Evolutionary conservation across 2,329 filamentous ascomycete genomes (phyloP), one percentile per base, ranked within the genome.

Genomic region (Didymosphaeria variabile): DNA sequence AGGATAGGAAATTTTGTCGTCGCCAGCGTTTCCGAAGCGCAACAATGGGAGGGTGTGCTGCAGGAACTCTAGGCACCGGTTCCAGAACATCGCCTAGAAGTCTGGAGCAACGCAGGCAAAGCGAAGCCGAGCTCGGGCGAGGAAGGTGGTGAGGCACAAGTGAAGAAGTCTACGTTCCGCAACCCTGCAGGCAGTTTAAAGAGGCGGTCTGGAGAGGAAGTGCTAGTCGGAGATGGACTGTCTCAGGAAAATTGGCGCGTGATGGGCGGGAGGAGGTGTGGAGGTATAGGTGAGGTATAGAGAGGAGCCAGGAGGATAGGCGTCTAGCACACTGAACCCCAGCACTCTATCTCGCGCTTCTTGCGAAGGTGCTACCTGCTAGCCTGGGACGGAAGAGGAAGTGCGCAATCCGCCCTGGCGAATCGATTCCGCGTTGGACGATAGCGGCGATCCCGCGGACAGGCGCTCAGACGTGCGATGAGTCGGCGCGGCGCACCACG

Each of bases 231-330:
- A 63, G 59, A 60, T 61, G 63, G 66, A 46, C 53, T 52, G 69
- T 71, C 71, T 70, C 69, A 72, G 65, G 65, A 53, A 62, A 54
- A 51, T 60, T 63, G 57, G 61, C 51, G 61, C 65, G 63, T 68
- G 65, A 65, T 62, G 57, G 45, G 58, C 64, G 54, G 60, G 51
- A 55, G n/a, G 40, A 58, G 44, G 53, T 54, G 31, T 58, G 31
- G 60, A 47, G 52, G n/a, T 60, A 40, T 57, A 42, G 57, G 57
- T 62, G 47, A 32, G 6, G 59, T 64, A 12, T 53, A 44, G 36
- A 47, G 51, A 4, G 59, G 12, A 31, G 44, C 17, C n/a, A n/a
- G 42, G 44, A 51, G 23, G 55, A 49, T 40, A 29, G 46, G 21
- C 49, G 60, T 49, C 50, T 65, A 66, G 49, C 49, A 34, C 23